Evolutionary conservation across 352 stramenopile species (phyloP).

Genomic region (Sclerospora graminicola): DNA sequence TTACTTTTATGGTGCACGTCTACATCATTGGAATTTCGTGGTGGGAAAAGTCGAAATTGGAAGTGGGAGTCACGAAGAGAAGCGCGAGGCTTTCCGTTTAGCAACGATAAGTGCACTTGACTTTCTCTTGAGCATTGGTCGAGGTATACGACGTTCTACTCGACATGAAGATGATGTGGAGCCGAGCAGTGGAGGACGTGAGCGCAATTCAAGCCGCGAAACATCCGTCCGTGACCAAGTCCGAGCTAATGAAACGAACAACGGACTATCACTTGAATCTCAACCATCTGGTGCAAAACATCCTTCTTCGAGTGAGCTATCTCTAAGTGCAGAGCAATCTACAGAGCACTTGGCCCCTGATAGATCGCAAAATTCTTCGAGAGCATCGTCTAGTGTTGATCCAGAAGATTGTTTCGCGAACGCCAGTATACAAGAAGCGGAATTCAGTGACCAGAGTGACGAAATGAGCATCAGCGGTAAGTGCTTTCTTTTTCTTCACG

Average conservation of each 20-base stretch:
- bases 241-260: no score
- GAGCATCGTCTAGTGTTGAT: neutral
- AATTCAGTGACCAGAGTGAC: constrained; percentile 17
- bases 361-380: no score
- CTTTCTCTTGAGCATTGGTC: constrained; percentile 25
- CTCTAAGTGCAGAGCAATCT: no score
- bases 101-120: constrained; percentile 29
- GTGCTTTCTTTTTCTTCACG: neutral
- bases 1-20: constrained; percentile 35
- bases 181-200: constrained; percentile 3
- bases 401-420: neutral
- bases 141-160: constrained; percentile 4
- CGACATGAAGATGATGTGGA: no score
- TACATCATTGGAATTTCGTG: constrained; percentile 55
- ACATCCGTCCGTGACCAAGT: no score
- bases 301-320: no score
- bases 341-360: no score
- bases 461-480: constrained; percentile 29
- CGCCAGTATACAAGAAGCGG: constrained; percentile 1
- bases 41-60: constrained; percentile 60
- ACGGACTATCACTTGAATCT: no score
- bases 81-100: constrained; percentile 35
- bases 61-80: constrained; percentile 48
- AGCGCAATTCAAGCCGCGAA: constrained; percentile 11
- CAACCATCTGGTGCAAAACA: no score